Base-by-base conservation (phyloP, 495 filamentous ascomycete species). In the Tetracladium setigerum region DNA sequence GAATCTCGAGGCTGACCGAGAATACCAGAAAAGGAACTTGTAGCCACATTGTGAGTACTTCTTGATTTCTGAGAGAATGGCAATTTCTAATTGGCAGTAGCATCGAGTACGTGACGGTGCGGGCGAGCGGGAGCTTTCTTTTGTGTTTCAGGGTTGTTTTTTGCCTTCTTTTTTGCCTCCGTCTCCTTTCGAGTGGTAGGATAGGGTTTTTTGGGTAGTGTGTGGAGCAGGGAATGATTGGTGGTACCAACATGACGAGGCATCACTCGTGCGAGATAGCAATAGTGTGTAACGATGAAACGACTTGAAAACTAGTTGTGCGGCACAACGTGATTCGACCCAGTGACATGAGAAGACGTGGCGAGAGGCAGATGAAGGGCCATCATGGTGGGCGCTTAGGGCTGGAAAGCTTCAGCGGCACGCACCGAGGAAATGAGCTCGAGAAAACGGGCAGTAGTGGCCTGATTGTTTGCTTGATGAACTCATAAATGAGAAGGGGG, bases 1-100 rank as follows among this genome's bases (percentile, higher is more conserved):
- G 44, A 62, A 74, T 19, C 67, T 84, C 55, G 50, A 61, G 24
- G 56, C 75, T 79, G 46, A 53, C 65, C 48, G 64, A 66, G 42
- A 24, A 4, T 6, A 38, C 27, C 8, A 44, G 30, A 16, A 64
- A 70, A 49, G 57, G 50, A 34, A 49, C 18, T 27, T 54, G 39
- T 16, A 46, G 22, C 22, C 11, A 34, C 14, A 16, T 22, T 16
- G 12, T 37, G 32, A 32, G 9, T 13, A n/a, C 33, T 12, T 18
- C 31, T 19, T 30, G 14, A 15, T 33, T 34, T 39, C 1, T 31
- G 35, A 10, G 38, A 53, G 38, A n/a, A 14, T 2, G 41, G 15
- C 15, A 41, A 18, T 17, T 45, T 52, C 14, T 27, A n/a, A 30
- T 47, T 44, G 39, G 49, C 42, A 39, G 50, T 35, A 44, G 15